A percentile compares a stretch with the other conserved stretches of the same genome.
Evolutionary conservation across 2,329 filamentous ascomycete genomes (phyloP).

Genomic region (Pyrenophora seminiperda): DNA sequence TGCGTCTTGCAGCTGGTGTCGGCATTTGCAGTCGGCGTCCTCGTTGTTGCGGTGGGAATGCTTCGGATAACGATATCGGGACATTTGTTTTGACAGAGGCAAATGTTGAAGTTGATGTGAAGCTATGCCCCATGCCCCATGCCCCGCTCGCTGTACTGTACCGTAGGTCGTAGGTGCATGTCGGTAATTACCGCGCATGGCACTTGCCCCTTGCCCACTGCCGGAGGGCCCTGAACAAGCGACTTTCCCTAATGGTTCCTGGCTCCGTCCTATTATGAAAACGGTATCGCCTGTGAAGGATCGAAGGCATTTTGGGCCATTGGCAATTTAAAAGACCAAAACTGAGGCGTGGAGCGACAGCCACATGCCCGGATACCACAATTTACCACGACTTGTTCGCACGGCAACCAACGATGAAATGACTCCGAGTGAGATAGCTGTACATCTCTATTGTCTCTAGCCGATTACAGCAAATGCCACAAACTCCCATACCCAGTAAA

Average conservation of each 20-base stretch:
- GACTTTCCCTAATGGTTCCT: neutral
- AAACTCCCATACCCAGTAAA: neutral
- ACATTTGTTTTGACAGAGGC: no score
- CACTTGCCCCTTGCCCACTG: conserved; percentile 11
- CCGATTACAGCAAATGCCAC: conserved; percentile 15
- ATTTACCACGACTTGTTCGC: no score
- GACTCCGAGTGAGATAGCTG: no score
- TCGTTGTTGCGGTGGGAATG: neutral
- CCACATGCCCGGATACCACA: no score
- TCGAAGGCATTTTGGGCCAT: neutral
- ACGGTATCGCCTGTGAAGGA: neutral
- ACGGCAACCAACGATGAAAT: no score
- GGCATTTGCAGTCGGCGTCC: conserved; percentile 1
- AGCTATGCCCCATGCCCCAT: no score
- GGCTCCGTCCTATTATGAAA: conserved; percentile 1
- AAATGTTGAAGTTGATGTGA: no score
- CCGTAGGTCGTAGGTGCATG: neutral
- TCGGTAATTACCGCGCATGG: conserved; percentile 9
- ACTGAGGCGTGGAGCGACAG: no score
- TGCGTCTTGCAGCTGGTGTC: conserved; percentile 1
- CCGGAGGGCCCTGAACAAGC: conserved; percentile 4
- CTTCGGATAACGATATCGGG: no score
- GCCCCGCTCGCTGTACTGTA: no score
- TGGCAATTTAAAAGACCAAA: neutral
- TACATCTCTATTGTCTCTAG: no score